These are phyloP conservation scores for Westerdykella aurantiaca DNA, from an alignment of 2,329 filamentous ascomycete genomes.

Conservation along the genomic window DNA sequence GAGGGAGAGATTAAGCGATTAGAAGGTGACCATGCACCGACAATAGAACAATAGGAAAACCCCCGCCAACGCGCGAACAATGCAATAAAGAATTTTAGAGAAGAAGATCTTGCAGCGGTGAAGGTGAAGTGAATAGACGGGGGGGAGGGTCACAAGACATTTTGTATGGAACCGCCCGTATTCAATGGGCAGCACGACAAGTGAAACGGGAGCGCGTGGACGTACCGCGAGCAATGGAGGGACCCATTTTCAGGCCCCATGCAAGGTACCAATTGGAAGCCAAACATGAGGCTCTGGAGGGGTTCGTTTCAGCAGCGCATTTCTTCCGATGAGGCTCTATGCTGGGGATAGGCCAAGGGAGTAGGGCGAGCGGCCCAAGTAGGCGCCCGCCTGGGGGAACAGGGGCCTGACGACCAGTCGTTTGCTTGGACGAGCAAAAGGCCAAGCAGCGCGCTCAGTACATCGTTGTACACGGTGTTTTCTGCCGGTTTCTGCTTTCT, in stretches of 20 bases:
- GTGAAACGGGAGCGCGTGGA: conserved; percentile 22
- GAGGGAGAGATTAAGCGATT: conserved; percentile 14
- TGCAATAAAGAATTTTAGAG: conserved; percentile 27
- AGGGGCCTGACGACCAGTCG: conserved; percentile 36
- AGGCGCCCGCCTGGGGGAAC: conserved; percentile 33
- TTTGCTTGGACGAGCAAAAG: conserved; percentile 29
- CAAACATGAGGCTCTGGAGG: conserved; percentile 34
- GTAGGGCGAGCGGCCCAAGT: conserved; percentile 31
- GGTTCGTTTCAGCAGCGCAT: conserved; percentile 39
- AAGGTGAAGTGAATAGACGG: conserved; percentile 12
- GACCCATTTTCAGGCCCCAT: conserved; percentile 32
- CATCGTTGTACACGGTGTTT: background rate
- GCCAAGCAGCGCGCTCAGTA: conserved; percentile 26
- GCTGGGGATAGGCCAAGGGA: conserved; percentile 32
- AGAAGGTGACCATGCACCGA: conserved; percentile 3
- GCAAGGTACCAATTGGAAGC: conserved; percentile 34
- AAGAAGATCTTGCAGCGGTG: conserved; percentile 7
- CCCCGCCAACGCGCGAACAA: conserved; percentile 30
- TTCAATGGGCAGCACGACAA: conserved; percentile 21
- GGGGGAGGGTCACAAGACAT: conserved; percentile 3
- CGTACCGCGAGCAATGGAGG: conserved; percentile 39
- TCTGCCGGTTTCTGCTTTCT: background rate
- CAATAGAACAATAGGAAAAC: conserved; percentile 23
- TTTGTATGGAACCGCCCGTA: conserved; percentile 15
- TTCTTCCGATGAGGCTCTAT: conserved; percentile 41